Conservation (phyloP, 768 basidiomycete genomes). For the Psilocybe cubensis region DNA sequence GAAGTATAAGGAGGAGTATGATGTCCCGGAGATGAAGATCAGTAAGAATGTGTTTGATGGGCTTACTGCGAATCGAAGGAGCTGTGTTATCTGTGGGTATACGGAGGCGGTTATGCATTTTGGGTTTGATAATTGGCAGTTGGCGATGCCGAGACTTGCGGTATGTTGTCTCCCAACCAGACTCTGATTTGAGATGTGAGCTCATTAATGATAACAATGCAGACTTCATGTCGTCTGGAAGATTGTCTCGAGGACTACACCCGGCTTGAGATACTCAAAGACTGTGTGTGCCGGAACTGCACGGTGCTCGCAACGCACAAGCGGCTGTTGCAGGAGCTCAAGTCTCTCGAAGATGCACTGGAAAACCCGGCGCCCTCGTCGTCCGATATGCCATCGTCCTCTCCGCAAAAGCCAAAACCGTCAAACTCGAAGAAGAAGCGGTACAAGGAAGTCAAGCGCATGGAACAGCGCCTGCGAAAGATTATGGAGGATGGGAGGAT, state of each 20-base stretch:
- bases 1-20: slow-evolving; percentile 27
- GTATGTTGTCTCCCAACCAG: slow-evolving; percentile 44
- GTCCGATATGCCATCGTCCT: slow-evolving; percentile 15
- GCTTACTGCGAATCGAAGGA: slow-evolving; percentile 86
- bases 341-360: slow-evolving; percentile 52
- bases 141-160: slow-evolving; percentile 67
- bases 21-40: slow-evolving; percentile 28
- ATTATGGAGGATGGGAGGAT: slow-evolving; percentile 77
- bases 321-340: slow-evolving; percentile 64
- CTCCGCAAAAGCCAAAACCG: slow-evolving; percentile 39
- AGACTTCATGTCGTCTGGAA: slow-evolving; percentile 74
- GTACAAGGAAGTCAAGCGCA: slow-evolving; percentile 68
- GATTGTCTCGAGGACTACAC: slow-evolving; percentile 91
- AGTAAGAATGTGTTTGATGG: slow-evolving; percentile 85
- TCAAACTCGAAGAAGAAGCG: slow-evolving; percentile 78
- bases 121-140: slow-evolving; percentile 82
- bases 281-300: slow-evolving; percentile 92
- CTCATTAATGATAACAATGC: slow-evolving; percentile 4
- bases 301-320: slow-evolving; percentile 79
- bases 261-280: slow-evolving; percentile 83
- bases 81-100: slow-evolving; percentile 89
- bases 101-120: slow-evolving; percentile 95
- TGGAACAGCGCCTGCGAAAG: slow-evolving; percentile 61
- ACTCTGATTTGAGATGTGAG: background rate
- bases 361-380: slow-evolving; percentile 18